Evolutionary conservation across 768 basidiomycete species (phyloP), one percentile per base, ranked within the genome.

Genomic region (Termitomyces heimii): DNA sequence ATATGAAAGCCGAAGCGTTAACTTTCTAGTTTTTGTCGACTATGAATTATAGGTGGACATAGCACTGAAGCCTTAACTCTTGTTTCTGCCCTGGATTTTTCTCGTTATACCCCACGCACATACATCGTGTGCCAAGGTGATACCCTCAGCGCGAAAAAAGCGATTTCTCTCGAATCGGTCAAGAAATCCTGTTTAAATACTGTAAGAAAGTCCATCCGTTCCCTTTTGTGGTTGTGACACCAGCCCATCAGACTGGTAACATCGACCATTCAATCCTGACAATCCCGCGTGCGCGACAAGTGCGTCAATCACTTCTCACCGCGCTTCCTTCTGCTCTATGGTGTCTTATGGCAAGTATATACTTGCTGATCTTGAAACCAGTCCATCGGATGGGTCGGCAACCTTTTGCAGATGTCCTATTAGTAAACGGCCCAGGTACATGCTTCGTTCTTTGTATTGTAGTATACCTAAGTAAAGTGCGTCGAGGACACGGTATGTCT

Each of bases 391-490:
- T 59, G 48, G 51, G 47, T 37, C 55, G 18, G 58, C 73, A 60
- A 35, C 52, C 37, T 4, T 83, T 85, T 64, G 81, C 85, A 28
- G 93, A 98, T 56, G 73, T 92, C 29, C 75, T 99, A 49, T 73
- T 99, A 51, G 71, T 98, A 29, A 98, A 98, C 69, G 97, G 97
- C 1, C 97, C 97, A 0, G 96, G 97, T 16, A 98, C 96, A 6
- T 95, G 92, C 67, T 83, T 95, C 34, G 75, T 88, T 5, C 76
- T 98, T 6, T 92, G 88, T 57, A 57, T 81, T 16, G 84, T 89
- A 0, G 80, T 84, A 14, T 86, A 84, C 66, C 56, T 92, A 43
- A 88, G 87, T 62, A 84, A 82, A 70, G 94, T 91, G 67, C 63
- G 83, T 74, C 56, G n/a, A 32, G 29, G 13, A 47, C 24, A 3